Evolutionary conservation across 306 rosid genomes (phyloP), one percentile per base, ranked within the genome.

Genomic region (Pterocarpus santalinus): DNA sequence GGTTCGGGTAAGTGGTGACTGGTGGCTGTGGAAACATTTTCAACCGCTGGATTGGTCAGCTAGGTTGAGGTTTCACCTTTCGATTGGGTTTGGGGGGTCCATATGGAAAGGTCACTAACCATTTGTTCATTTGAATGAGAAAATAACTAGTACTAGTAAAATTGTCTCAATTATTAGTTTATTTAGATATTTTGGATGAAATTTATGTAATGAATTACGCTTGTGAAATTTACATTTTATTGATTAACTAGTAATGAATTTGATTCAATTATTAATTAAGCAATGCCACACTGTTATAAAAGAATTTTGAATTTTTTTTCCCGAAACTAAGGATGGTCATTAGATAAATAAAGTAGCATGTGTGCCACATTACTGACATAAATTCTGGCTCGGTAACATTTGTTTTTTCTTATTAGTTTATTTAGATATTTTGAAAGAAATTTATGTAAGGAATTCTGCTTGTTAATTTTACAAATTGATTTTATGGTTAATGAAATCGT

Each of bases 1-100:
- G 95, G 16, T 95, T 88, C 76, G 95, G 97, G 99, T 95, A 82
- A 62, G 90, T 14, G 28, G 5, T 15, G 47, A 9, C 28, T 43
- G 47, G 5, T 51, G n/a, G 57, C 3, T 14, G 5, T 55, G 30
- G 61, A 55, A 22, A 55, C 32, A 28, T 51, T 69, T 46, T 0
- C 8, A 35, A 58, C 83, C 69, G 33, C 71, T 68, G 2, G 63
- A 60, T 79, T 58, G 32, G 61, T 55, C 61, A 55, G 16, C 28
- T 55, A 2, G 61, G 32, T 16, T 55, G 7, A 51, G 57, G 57
- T 4, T 49, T 49, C n/a, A 10, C 11, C 11, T 49, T 4, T 8
- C 4, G 8, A 12, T 12, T 47, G 53, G 53, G 28, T 22, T 43
- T 10, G 8, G 8, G 9, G 47, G 6, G 8, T 43, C 8, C 8